phyloP scores from a whole-genome alignment of 169 alveolate genomes.

The Plasmodium gallinaceum region DNA sequence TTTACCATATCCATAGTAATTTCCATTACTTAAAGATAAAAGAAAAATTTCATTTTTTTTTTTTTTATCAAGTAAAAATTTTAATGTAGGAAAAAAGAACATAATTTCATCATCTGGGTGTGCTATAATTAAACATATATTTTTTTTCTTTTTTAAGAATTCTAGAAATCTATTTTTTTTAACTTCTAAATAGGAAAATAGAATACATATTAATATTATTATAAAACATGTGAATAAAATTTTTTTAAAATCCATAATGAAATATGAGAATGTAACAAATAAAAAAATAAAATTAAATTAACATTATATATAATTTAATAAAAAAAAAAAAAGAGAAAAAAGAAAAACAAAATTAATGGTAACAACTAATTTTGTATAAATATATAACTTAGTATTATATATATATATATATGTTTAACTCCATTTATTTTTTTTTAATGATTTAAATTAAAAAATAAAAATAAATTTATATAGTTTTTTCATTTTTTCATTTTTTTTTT shows the following conservation, averaged over 20 bases:
- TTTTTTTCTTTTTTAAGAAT: constrained; percentile 5
- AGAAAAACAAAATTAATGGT: too few species aligned
- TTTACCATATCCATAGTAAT: constrained; percentile 79
- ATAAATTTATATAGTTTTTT: too few species aligned
- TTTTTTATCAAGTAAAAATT: constrained; percentile 78
- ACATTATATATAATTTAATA: neutral
- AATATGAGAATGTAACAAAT: too few species aligned
- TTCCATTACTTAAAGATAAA: constrained; percentile 73
- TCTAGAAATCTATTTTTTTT: constrained; percentile 18
- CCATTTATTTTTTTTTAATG: neutral
- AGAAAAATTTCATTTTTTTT: constrained; percentile 53
- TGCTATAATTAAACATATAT: constrained; percentile 86
- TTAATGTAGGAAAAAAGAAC: constrained; percentile 92
- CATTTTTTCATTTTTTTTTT: too few species aligned
- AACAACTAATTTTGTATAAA: too few species aligned
- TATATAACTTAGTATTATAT: too few species aligned
- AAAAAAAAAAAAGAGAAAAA: neutral
- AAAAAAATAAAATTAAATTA: too few species aligned
- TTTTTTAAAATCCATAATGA: neutral
- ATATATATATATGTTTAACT: too few species aligned
- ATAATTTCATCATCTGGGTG: constrained; percentile 96
- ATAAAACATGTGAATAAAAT: neutral
- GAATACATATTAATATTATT: neutral
- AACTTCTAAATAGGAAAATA: neutral
- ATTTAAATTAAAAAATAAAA: too few species aligned